A percentile compares a stretch with the other conserved stretches of the same genome.
Evolutionary conservation across 2,329 filamentous ascomycete species (phyloP).

Genomic region (Pyrenophora tritici-repentis): DNA sequence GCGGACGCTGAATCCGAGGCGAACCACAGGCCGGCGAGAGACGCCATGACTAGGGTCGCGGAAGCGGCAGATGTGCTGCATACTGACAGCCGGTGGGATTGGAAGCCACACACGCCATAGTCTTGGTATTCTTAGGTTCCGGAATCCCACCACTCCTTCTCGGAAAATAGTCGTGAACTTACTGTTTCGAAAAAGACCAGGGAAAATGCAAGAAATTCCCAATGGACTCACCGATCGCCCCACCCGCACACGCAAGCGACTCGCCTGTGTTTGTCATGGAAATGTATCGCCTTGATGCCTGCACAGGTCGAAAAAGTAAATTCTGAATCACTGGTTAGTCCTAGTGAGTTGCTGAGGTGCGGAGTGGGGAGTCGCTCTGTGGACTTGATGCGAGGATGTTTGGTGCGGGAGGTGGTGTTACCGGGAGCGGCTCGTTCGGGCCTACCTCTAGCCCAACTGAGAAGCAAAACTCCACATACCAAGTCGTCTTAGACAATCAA

Average conservation of each 20-base stretch:
- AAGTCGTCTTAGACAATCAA: constrained; percentile 1
- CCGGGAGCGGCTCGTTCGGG: constrained; percentile 7
- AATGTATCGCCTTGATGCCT: neutral
- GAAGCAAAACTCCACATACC: constrained; percentile 9
- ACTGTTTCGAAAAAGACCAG: constrained; percentile 9
- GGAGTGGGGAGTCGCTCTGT: no score
- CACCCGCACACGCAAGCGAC: neutral
- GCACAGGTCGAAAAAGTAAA: neutral
- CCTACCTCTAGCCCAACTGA: constrained; percentile 2
- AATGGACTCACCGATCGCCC: constrained; percentile 4
- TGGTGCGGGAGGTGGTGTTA: constrained; percentile 2
- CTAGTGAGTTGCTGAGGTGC: no score
- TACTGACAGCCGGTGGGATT: neutral
- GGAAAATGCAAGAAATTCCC: constrained; percentile 3
- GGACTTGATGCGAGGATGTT: neutral
- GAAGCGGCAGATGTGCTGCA: constrained; percentile 6
- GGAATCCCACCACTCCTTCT: no score
- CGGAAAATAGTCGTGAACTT: neutral
- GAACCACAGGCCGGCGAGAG: constrained; percentile 1
- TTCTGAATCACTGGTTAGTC: neutral
- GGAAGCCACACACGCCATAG: constrained; percentile 1
- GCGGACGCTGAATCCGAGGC: neutral
- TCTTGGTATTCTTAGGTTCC: constrained; percentile 1
- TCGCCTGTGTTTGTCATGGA: neutral
- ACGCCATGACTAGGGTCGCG: constrained; percentile 2